A percentile compares a stretch with the other conserved stretches of the same genome.
phyloP scores from a whole-genome alignment of 805 yeast genomes.

The Ogataea haglerorum region DNA sequence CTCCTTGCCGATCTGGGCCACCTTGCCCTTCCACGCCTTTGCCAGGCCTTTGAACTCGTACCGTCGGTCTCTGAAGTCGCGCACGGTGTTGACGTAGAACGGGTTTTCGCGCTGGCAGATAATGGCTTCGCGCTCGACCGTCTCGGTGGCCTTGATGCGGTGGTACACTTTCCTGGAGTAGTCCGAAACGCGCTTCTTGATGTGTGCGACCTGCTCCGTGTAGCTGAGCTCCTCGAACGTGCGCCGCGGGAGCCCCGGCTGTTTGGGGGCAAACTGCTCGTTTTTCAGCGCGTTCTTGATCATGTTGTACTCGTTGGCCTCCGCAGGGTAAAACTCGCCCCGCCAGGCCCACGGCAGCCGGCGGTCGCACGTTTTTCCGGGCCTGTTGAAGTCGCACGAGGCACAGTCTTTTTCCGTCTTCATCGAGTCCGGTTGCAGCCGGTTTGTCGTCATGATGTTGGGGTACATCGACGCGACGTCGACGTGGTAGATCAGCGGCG shows the following conservation, averaged over 20 bases:
- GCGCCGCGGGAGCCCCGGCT: conserved; percentile 53
- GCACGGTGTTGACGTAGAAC: conserved; percentile 90
- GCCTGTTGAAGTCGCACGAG: conserved; percentile 93
- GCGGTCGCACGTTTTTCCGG: conserved; percentile 91
- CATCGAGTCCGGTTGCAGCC: conserved; percentile 98
- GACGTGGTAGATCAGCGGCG: conserved; percentile 90
- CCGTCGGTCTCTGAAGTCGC: conserved; percentile 92
- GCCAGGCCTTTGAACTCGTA: conserved; percentile 93
- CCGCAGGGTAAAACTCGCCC: conserved; percentile 92
- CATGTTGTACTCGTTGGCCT: conserved; percentile 87
- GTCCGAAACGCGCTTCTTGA: conserved; percentile 76
- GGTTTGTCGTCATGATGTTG: conserved; percentile 94
- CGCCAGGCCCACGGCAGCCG: conserved; percentile 96
- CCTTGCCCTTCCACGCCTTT: conserved; percentile 89
- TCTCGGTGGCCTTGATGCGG: conserved; percentile 74
- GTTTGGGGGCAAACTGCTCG: conserved; percentile 68
- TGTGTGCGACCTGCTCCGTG: conserved; percentile 68
- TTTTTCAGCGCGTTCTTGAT: conserved; percentile 76
- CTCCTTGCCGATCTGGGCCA: conserved; percentile 46
- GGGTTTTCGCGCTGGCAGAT: conserved; percentile 98
- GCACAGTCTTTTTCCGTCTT: conserved; percentile 94
- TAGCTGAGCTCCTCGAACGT: conserved; percentile 74
- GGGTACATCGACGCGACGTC: conserved; percentile 99
- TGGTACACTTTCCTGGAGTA: conserved; percentile 85
- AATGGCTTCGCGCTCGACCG: conserved; percentile 85